Conservation (phyloP, 768 basidiomycete genomes). For the Epithele typhae region DNA sequence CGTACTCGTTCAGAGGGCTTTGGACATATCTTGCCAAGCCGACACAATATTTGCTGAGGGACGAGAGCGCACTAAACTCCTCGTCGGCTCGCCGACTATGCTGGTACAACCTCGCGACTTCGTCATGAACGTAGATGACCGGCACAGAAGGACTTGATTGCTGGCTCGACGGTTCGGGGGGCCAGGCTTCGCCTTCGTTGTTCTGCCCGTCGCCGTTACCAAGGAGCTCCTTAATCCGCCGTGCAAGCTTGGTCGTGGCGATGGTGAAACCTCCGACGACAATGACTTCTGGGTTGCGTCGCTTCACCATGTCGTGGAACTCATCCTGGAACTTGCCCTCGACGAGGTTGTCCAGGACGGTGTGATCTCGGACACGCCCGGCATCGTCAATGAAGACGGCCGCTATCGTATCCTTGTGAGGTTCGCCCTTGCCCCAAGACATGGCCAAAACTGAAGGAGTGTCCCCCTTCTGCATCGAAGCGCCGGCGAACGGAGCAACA, state of each 20-base stretch:
- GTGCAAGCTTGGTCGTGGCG: conserved; percentile 67
- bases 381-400: conserved; percentile 84
- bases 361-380: conserved; percentile 87
- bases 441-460: conserved; percentile 78
- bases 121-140: conserved; percentile 83
- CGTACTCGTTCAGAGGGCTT: conserved; percentile 92
- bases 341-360: conserved; percentile 82
- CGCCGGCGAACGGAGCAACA: conserved; percentile 66
- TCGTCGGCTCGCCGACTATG: conserved; percentile 80
- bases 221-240: conserved; percentile 58
- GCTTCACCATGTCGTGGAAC: conserved; percentile 77
- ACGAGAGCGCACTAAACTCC: conserved; percentile 76
- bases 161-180: conserved; percentile 26
- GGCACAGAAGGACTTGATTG: conserved; percentile 49
- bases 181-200: conserved; percentile 22
- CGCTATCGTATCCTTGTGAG: conserved; percentile 83
- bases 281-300: conserved; percentile 83
- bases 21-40: conserved; percentile 91
- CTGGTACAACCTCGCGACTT: conserved; percentile 92
- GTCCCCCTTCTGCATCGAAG: conserved; percentile 65
- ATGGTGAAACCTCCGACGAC: conserved; percentile 87
- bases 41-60: conserved; percentile 86
- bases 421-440: conserved; percentile 95
- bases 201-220: conserved; percentile 4
- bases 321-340: conserved; percentile 65